phyloP scores from a whole-genome alignment of 2,329 filamentous ascomycete genomes.

The Monascus ruber region DNA sequence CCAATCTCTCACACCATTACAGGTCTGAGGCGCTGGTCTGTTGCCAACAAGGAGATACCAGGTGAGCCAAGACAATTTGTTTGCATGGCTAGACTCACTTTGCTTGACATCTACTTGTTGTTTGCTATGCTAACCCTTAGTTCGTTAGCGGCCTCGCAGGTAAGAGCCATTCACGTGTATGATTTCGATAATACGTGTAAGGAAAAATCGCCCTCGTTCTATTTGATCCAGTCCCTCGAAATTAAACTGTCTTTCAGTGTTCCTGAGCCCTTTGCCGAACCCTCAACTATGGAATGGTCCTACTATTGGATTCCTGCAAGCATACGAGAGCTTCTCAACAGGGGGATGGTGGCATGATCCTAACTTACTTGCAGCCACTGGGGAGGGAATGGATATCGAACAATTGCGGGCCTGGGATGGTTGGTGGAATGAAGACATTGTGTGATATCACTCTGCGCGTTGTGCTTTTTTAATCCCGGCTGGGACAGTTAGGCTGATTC shows the following conservation, averaged over 20 bases:
- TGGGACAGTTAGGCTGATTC: constrained; percentile 11
- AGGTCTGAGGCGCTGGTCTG: constrained; percentile 72
- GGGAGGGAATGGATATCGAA: constrained; percentile 69
- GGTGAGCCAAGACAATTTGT: constrained; percentile 29
- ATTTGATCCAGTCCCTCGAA: constrained; percentile 2
- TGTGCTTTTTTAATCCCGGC: neutral
- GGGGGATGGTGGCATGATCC: constrained; percentile 98
- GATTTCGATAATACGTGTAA: constrained; percentile 94
- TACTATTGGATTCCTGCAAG: constrained; percentile 66
- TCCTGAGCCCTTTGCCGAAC: constrained; percentile 83
- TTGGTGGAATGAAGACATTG: constrained; percentile 93
- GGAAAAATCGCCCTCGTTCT: constrained; percentile 15
- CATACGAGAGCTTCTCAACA: constrained; percentile 62
- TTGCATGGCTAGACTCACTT: no score
- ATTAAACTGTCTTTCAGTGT: constrained; percentile 47
- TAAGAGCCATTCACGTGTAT: constrained; percentile 81
- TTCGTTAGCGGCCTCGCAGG: constrained; percentile 46
- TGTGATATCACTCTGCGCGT: constrained; percentile 28
- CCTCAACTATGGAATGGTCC: constrained; percentile 70
- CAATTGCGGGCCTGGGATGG: constrained; percentile 76
- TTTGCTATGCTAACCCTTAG: neutral
- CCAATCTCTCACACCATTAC: constrained; percentile 49
- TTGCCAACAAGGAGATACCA: constrained; percentile 60
- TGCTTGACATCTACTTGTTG: no score
- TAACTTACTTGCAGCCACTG: constrained; percentile 73